Conservation (phyloP, 108 stramenopile genomes). For the Cyclotella sp. region DNA sequence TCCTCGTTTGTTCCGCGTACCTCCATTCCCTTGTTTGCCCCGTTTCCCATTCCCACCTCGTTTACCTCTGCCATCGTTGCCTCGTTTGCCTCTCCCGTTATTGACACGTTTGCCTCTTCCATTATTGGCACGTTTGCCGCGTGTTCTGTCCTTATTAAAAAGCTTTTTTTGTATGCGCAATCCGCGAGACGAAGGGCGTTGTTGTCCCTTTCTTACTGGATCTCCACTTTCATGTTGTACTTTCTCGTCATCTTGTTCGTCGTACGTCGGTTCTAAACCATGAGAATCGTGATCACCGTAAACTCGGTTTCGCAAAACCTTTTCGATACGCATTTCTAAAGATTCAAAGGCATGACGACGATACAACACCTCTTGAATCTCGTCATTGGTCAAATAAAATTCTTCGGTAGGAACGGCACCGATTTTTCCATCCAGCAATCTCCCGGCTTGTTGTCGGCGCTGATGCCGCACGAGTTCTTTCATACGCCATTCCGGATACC, state of each 20-base stretch:
- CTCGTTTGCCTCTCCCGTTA: not conserved
- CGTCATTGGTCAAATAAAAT: constrained; percentile 10
- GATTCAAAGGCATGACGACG: not conserved
- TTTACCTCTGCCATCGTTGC: not conserved
- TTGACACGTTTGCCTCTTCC: not conserved
- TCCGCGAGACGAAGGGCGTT: too few species aligned
- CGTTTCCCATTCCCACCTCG: not conserved
- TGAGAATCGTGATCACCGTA: not conserved
- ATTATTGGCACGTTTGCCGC: not conserved
- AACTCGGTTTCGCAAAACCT: not conserved
- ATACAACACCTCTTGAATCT: constrained; percentile 10
- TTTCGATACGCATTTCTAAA: not conserved
- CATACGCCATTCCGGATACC: constrained; percentile 19
- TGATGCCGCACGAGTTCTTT: not conserved
- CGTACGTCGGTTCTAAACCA: not conserved
- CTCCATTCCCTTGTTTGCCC: not conserved
- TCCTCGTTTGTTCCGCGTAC: not conserved
- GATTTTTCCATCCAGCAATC: too few species aligned
- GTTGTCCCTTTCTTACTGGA: too few species aligned
- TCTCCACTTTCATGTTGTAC: not conserved
- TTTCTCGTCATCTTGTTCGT: not conserved
- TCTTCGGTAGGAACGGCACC: not conserved
- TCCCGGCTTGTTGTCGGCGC: too few species aligned
- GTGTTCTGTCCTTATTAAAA: too few species aligned
- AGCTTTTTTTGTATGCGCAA: too few species aligned